These are phyloP conservation scores for Boletus mariae DNA, from an alignment of 1,284 basidiomycete genomes.

Conservation along the genomic window DNA sequence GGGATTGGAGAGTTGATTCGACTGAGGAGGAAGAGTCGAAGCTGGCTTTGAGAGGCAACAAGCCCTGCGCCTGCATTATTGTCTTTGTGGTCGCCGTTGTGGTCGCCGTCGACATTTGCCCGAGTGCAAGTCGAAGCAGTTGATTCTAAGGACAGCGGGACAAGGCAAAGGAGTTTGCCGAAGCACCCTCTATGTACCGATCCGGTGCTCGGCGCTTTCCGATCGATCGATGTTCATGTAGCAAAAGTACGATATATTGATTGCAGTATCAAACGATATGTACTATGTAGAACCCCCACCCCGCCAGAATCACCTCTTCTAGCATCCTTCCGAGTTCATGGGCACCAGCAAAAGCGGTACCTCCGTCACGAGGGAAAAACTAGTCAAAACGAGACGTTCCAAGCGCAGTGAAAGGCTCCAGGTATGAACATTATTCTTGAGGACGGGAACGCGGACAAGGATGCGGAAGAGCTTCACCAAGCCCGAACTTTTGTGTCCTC, in stretches of 20 bases:
- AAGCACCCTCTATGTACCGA: too few relatives aligned
- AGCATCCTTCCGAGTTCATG: constrained; percentile 29
- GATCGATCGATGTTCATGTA: neutral
- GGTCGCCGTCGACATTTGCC: constrained; percentile 29
- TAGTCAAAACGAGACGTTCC: constrained; percentile 40
- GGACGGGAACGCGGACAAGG: constrained; percentile 89
- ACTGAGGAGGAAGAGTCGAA: constrained; percentile 18
- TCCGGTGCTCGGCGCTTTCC: neutral
- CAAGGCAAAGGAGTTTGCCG: constrained; percentile 3
- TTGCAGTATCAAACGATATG: neutral
- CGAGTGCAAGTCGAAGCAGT: constrained; percentile 8
- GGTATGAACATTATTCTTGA: constrained; percentile 52
- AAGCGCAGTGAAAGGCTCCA: constrained; percentile 32
- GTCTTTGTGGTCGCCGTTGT: constrained; percentile 21
- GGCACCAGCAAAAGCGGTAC: constrained; percentile 50
- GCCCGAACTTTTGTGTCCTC: constrained; percentile 88
- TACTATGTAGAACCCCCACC: constrained; percentile 29
- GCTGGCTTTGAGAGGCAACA: constrained; percentile 30
- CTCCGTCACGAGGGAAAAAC: constrained; percentile 44
- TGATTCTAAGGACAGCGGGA: constrained; percentile 19
- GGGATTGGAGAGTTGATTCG: constrained; percentile 55
- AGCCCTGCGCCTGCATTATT: constrained; percentile 23
- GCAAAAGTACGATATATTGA: neutral
- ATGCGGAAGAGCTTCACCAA: constrained; percentile 71
- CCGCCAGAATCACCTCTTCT: constrained; percentile 26